These are phyloP conservation scores for Ceratonia siliqua DNA, from an alignment of 306 rosid species.

Conservation along the genomic window DNA sequence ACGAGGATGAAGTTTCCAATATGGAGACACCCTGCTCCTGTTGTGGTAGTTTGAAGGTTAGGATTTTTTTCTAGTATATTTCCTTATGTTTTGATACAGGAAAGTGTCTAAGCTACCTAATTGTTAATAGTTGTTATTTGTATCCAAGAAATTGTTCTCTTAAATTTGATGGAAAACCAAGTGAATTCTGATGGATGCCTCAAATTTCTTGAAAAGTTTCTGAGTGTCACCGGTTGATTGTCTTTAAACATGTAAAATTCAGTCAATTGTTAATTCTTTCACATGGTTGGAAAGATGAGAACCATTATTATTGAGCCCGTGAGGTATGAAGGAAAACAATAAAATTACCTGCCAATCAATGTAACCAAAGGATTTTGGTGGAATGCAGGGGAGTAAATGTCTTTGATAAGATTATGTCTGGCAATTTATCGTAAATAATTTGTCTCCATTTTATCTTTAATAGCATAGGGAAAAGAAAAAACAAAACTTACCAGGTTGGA, in stretches of 20 bases:
- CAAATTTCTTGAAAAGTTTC: not conserved
- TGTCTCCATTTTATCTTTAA: not conserved
- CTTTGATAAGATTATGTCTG: not conserved
- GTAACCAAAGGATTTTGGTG: not conserved
- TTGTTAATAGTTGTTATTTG: not conserved
- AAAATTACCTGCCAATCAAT: not conserved
- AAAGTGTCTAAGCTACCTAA: not conserved
- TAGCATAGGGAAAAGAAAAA: not conserved
- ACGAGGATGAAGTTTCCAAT: conserved; percentile 79
- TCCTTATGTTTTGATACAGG: not conserved
- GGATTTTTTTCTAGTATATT: not conserved
- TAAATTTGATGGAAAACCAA: not conserved
- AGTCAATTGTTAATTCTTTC: not conserved
- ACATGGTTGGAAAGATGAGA: not conserved
- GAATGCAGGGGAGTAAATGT: not conserved
- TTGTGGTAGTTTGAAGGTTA: conserved; percentile 74
- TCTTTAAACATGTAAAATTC: not conserved
- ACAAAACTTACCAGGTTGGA: not conserved
- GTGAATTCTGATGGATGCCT: not conserved
- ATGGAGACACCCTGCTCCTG: conserved; percentile 95
- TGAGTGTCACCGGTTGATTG: not conserved
- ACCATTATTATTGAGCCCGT: not conserved
- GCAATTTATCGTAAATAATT: too few species aligned
- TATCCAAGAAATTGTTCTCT: not conserved
- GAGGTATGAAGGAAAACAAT: not conserved